Base-by-base conservation (phyloP, 73 alveolate species). In the Stentor coeruleus region DNA sequence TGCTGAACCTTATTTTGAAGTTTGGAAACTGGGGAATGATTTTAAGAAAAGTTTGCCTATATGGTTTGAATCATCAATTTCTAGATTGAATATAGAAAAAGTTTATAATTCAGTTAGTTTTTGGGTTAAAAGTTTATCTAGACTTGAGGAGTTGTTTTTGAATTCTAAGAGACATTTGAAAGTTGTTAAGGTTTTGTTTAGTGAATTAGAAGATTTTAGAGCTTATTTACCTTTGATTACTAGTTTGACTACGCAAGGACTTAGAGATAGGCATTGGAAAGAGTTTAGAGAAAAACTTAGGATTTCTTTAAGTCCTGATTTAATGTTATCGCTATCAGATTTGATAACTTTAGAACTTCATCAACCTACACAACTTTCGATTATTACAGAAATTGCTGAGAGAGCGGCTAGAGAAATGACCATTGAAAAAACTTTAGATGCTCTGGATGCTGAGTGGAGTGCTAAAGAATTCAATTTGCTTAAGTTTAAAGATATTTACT, bases 201-300 rank as follows among this genome's bases (percentile, higher is more conserved):
- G 20, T 66, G 79, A 66, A 2, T 33, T 66, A 26, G 79, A 66
- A 28, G 79, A 15, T 14, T 66, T 66, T 66, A 20, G 79, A 66
- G n/a, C 42, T 14, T 66, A 66, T 40, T 66, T 66, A 33, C 79
- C 79, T 66, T 66, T 66, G 79, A 20, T 66, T 33, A 66, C 40
- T 31, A 15, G 49, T 66, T 33, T 66, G 40, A 66, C 79, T 1
- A 31, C 79, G 14, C 79, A 20, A 20, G 79, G 79, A 15, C 79
- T 66, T 31, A 93, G 99, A 83, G 98, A 95, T 49, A 91, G 99
- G 40, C 99, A 98, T 88, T 97, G 99, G 98, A 97, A 94, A 55
- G 98, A 94, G 58, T 91, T 98, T 39, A 90, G 94, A 86, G 86
- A 91, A 73, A 99, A 98, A 86, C 93, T 97, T 42, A 90, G 93